Evolutionary conservation across 2,329 filamentous ascomycete species (phyloP).

Genomic region (Xylaria sp.): DNA sequence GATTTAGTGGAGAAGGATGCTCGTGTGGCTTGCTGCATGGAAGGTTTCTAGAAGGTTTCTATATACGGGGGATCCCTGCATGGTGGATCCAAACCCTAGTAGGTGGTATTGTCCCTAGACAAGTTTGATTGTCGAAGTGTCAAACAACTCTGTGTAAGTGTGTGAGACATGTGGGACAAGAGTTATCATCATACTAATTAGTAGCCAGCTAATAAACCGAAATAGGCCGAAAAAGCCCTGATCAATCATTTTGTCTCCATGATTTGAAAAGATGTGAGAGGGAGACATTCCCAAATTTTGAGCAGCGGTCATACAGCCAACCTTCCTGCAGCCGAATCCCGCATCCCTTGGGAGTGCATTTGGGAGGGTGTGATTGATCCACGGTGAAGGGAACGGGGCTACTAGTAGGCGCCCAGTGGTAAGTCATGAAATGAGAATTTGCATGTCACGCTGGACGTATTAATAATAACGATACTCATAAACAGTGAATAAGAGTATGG

Average conservation of each 20-base stretch:
- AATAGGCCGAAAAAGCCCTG: not conserved
- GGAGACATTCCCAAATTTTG: not conserved
- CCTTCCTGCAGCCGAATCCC: slow-evolving; percentile 22
- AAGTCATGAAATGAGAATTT: slow-evolving; percentile 25
- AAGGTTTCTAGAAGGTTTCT: slow-evolving; percentile 48
- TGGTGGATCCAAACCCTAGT: slow-evolving; percentile 27
- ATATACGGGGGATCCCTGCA: slow-evolving; percentile 33
- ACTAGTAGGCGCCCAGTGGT: slow-evolving; percentile 7
- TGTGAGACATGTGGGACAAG: not conserved
- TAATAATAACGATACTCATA: slow-evolving; percentile 13
- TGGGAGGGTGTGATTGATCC: not conserved
- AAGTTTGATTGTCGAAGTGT: slow-evolving; percentile 32
- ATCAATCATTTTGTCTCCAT: not conserved
- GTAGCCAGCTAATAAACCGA: not conserved
- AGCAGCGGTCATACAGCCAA: not conserved
- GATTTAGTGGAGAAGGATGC: slow-evolving; percentile 7
- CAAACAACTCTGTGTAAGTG: slow-evolving; percentile 9
- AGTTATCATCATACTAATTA: not conserved
- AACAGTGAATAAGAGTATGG: slow-evolving; percentile 21
- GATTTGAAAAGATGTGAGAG: not conserved
- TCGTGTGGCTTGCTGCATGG: slow-evolving; percentile 42
- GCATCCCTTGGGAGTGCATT: slow-evolving; percentile 19
- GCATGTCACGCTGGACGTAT: slow-evolving; percentile 29
- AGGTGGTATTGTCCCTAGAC: slow-evolving; percentile 14
- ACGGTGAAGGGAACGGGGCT: slow-evolving; percentile 2